A percentile compares a stretch with the other conserved stretches of the same genome.
phyloP scores from a whole-genome alignment of 1,284 basidiomycete species.

The Mrakiaceae sp. region DNA sequence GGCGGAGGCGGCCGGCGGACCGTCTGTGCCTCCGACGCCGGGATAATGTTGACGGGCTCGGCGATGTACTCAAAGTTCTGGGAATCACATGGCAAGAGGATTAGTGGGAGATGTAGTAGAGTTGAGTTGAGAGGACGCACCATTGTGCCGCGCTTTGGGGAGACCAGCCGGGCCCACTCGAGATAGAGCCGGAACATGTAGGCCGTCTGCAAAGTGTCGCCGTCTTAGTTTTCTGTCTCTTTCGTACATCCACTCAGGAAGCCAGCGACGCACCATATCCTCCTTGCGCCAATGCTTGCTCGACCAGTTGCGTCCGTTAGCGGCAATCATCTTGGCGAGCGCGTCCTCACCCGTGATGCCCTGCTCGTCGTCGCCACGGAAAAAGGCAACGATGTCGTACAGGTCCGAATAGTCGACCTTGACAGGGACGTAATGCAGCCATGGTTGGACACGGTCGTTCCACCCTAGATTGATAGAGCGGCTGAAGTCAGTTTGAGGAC shows the following conservation, averaged over 20 bases:
- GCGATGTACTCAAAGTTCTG: too few relatives aligned
- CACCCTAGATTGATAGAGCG: not conserved
- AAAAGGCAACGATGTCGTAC: constrained; percentile 15
- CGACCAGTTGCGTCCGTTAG: constrained; percentile 7
- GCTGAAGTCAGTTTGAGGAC: too few relatives aligned
- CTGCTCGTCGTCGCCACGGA: not conserved
- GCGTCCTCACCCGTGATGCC: not conserved
- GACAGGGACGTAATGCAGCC: constrained; percentile 11
- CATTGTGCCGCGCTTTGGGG: not conserved
- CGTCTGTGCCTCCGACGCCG: too few relatives aligned
- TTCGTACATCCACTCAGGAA: too few relatives aligned
- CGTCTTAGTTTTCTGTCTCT: too few relatives aligned
- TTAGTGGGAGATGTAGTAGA: too few relatives aligned
- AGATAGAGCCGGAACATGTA: constrained; percentile 17
- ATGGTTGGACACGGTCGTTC: constrained; percentile 14
- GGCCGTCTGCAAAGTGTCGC: not conserved
- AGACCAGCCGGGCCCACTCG: constrained; percentile 13
- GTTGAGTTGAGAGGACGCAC: too few relatives aligned
- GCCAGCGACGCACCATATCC: constrained; percentile 3
- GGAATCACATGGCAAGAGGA: too few relatives aligned
- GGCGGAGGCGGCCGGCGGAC: too few relatives aligned
- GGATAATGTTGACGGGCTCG: too few relatives aligned
- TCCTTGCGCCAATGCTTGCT: constrained; percentile 9
- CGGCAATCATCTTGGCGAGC: constrained; percentile 5
- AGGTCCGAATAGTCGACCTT: constrained; percentile 14